Evolutionary conservation across 176 grass and related monocot genomes (phyloP).

Genomic region (Zea mays): Zm-B73-REFERENCE-NAM-5.0 NC_050098.1:13433501-13434000

Average conservation of each 20-base stretch:
- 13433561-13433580: conserved; percentile 27
- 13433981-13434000: conserved; percentile 7
- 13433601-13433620: background rate
- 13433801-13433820: conserved; percentile 10
- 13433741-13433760: background rate
- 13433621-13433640: background rate
- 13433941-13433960: background rate
- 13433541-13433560: conserved; percentile 17
- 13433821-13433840: conserved; percentile 63
- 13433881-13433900: conserved; percentile 91
- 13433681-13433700: background rate
- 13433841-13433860: conserved; percentile 68
- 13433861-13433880: conserved; percentile 97
- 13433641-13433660: background rate
- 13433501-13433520: conserved; percentile 39
- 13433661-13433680: conserved; percentile 6
- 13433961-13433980: background rate
- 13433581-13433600: conserved; percentile 21
- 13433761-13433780: background rate
- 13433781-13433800: conserved; percentile 32
- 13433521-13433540: conserved; percentile 14
- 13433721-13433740: background rate
- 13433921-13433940: conserved; percentile 78
- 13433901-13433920: conserved; percentile 84
- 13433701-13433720: background rate